phyloP scores from a whole-genome alignment of 352 stramenopile genomes.

The Pythium dissotocum region DNA sequence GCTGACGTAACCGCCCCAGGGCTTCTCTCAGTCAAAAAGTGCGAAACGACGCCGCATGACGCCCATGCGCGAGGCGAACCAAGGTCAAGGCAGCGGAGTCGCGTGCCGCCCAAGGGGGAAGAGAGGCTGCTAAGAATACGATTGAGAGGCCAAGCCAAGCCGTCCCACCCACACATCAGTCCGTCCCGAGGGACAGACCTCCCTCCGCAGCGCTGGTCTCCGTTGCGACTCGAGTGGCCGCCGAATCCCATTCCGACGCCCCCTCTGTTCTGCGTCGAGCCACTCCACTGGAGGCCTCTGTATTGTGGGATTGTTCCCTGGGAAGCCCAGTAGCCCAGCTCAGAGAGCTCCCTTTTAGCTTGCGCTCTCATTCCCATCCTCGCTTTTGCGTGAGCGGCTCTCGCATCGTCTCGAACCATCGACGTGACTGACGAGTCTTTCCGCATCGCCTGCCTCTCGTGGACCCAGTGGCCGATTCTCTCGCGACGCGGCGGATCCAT shows the following conservation, averaged over 20 bases:
- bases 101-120: neutral
- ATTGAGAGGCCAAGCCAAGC: neutral
- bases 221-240: neutral
- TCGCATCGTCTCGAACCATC: neutral
- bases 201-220: neutral
- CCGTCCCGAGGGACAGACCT: neutral
- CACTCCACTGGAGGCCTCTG: neutral
- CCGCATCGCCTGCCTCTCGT: neutral
- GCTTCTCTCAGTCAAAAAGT: neutral
- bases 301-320: constrained; percentile 1
- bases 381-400: neutral
- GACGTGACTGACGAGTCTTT: neutral
- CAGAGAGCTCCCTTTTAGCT: neutral
- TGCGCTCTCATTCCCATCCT: neutral
- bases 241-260: neutral
- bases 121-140: constrained; percentile 3
- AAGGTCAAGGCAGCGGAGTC: neutral
- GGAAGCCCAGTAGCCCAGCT: neutral
- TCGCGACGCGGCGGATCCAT: constrained; percentile 2
- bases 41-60: neutral
- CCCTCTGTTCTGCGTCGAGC: neutral
- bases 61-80: neutral
- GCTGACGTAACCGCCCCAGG: neutral
- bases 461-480: neutral
- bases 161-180: neutral